These are phyloP conservation scores for Madurella fahalii DNA, from an alignment of 2,329 filamentous ascomycete species.

Conservation along the genomic window DNA sequence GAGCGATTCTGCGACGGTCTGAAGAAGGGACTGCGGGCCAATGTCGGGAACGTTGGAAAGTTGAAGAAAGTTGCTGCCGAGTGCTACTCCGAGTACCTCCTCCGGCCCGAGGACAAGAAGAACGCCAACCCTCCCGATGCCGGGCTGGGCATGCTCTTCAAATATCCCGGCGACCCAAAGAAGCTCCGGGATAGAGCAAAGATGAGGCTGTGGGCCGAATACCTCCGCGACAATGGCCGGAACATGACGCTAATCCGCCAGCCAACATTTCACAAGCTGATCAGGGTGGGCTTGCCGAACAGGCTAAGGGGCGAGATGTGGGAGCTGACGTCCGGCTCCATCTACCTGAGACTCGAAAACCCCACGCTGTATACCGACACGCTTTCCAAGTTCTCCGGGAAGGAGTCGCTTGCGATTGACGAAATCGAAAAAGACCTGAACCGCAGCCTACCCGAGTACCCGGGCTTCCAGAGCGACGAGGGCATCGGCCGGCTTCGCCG, in stretches of 20 bases:
- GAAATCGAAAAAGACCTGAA: slow-evolving; percentile 99
- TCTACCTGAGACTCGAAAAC: slow-evolving; percentile 82
- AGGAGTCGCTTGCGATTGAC: slow-evolving; percentile 91
- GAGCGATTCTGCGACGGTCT: slow-evolving; percentile 95
- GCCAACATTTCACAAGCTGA: slow-evolving; percentile 95
- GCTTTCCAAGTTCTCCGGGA: slow-evolving; percentile 74
- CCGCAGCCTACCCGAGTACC: slow-evolving; percentile 92
- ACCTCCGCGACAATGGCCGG: slow-evolving; percentile 89
- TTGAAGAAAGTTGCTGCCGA: slow-evolving; percentile 75
- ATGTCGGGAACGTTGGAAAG: slow-evolving; percentile 82
- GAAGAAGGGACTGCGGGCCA: slow-evolving; percentile 82
- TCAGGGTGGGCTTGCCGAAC: slow-evolving; percentile 91
- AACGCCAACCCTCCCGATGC: slow-evolving; percentile 74
- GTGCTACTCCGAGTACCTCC: slow-evolving; percentile 86
- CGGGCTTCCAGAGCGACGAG: slow-evolving; percentile 93
- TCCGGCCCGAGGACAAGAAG: slow-evolving; percentile 61
- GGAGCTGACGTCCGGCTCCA: slow-evolving; percentile 89
- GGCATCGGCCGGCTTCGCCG: slow-evolving; percentile 85
- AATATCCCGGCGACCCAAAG: slow-evolving; percentile 90
- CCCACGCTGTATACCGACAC: slow-evolving; percentile 83
- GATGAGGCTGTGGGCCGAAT: slow-evolving; percentile 96
- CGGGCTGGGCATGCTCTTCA: slow-evolving; percentile 85
- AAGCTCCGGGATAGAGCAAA: slow-evolving; percentile 94
- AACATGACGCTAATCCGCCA: slow-evolving; percentile 90
- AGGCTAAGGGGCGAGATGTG: slow-evolving; percentile 89